phyloP scores from a whole-genome alignment of 2,329 filamentous ascomycete genomes.

The Aciculosporium take region DNA sequence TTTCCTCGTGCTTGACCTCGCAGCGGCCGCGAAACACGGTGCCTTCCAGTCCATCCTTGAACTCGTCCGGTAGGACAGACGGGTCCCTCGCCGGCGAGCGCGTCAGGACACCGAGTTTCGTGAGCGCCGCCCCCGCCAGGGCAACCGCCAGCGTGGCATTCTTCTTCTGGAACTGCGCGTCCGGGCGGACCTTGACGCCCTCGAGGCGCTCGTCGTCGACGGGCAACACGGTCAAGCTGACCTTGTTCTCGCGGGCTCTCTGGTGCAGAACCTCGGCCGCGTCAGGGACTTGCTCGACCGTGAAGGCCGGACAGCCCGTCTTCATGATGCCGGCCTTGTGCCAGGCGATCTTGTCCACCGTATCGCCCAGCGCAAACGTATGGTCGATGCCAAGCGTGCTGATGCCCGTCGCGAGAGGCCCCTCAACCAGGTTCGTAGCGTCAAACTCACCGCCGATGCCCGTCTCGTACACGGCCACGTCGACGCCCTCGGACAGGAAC shows the following conservation, averaged over 20 bases:
- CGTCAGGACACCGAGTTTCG: slow-evolving; percentile 26
- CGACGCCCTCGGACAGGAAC: slow-evolving; percentile 48
- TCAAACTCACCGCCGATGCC: slow-evolving; percentile 56
- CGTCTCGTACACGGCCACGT: slow-evolving; percentile 50
- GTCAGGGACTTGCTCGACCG: slow-evolving; percentile 34
- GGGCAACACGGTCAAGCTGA: slow-evolving; percentile 30
- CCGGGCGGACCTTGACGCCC: slow-evolving; percentile 33
- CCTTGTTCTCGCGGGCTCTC: slow-evolving; percentile 39
- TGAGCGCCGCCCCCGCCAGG: slow-evolving; percentile 35
- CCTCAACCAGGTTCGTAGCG: slow-evolving; percentile 50
- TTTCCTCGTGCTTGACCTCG: slow-evolving; percentile 39
- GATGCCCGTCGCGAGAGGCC: slow-evolving; percentile 44
- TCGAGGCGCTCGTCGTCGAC: slow-evolving; percentile 30
- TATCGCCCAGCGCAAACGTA: slow-evolving; percentile 45
- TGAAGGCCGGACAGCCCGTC: slow-evolving; percentile 41
- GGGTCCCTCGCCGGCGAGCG: slow-evolving; percentile 6
- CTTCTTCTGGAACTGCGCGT: slow-evolving; percentile 42
- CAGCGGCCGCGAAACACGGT: slow-evolving; percentile 73
- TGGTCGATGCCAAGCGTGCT: slow-evolving; percentile 58
- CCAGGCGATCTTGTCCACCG: slow-evolving; percentile 54
- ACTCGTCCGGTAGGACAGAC: slow-evolving; percentile 42
- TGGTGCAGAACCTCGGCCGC: slow-evolving; percentile 31
- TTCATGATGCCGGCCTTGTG: slow-evolving; percentile 64
- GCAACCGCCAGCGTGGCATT: slow-evolving; percentile 41
- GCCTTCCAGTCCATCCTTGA: slow-evolving; percentile 58